Conservation (phyloP, 2,329 filamentous ascomycete genomes). For the Geosmithia morbida region DNA sequence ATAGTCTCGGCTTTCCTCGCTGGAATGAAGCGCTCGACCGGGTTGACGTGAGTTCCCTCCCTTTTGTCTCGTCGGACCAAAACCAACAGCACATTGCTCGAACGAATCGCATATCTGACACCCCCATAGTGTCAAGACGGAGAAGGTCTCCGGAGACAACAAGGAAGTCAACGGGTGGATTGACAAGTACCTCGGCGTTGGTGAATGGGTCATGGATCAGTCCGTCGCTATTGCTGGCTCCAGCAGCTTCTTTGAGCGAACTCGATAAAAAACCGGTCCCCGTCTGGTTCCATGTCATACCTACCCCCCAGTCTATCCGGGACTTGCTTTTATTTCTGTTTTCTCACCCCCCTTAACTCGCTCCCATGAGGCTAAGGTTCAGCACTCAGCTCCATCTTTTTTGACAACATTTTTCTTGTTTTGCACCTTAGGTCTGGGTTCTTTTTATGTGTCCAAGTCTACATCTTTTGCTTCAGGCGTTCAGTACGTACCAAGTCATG, state of each 20-base stretch:
- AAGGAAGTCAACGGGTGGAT: constrained; percentile 80
- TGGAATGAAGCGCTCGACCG: constrained; percentile 93
- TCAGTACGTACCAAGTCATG: neutral
- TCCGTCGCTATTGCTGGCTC: constrained; percentile 83
- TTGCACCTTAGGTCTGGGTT: neutral
- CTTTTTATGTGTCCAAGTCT: neutral
- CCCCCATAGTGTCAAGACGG: constrained; percentile 65
- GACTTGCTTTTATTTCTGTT: neutral
- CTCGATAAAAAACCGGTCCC: constrained; percentile 37
- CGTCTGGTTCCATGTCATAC: neutral
- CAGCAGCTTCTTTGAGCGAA: constrained; percentile 84
- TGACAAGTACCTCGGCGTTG: constrained; percentile 83
- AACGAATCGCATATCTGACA: neutral
- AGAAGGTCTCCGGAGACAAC: constrained; percentile 65
- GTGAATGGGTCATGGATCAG: constrained; percentile 97
- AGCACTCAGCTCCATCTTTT: no score
- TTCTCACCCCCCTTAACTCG: no score
- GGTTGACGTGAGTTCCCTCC: constrained; percentile 79
- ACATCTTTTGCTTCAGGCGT: neutral
- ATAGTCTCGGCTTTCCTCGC: constrained; percentile 90
- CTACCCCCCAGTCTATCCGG: neutral
- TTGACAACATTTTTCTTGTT: neutral
- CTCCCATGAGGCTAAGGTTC: no score
- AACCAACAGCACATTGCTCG: neutral
- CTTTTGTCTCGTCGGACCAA: neutral